phyloP scores from a whole-genome alignment of 805 yeast species.

The Starmera caribaea region DNA sequence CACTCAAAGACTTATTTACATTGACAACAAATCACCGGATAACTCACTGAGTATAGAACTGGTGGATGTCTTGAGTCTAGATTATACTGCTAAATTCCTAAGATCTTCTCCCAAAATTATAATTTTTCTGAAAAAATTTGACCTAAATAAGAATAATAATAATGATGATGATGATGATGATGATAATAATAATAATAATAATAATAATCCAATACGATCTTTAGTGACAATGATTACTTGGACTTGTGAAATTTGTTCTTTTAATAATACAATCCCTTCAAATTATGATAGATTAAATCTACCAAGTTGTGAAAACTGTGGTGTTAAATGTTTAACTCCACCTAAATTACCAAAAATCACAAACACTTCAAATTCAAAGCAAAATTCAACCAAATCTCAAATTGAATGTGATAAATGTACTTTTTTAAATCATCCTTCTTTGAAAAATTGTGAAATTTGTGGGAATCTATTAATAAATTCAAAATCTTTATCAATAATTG shows the following conservation, averaged over 20 bases:
- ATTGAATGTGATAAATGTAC: conserved; percentile 53
- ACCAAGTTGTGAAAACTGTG: conserved; percentile 54
- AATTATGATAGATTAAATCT: conserved; percentile 19
- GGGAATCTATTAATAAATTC: conserved; percentile 41
- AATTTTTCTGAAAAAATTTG: conserved; percentile 22
- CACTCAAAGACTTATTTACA: conserved; percentile 58
- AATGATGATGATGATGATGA: too few species aligned
- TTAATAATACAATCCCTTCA: conserved; percentile 37
- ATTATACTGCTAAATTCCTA: conserved; percentile 46
- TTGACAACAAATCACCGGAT: conserved; percentile 36
- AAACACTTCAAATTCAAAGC: neutral
- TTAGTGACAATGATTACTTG: conserved; percentile 29
- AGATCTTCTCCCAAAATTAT: conserved; percentile 75
- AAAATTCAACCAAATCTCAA: neutral
- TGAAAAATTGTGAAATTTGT: conserved; percentile 79
- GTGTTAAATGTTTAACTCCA: conserved; percentile 36
- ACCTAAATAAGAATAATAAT: conserved; percentile 3
- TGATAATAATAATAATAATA: too few species aligned
- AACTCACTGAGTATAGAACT: conserved; percentile 41
- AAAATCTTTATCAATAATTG: conserved; percentile 16
- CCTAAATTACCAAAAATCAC: conserved; percentile 24
- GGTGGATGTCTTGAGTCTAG: conserved; percentile 28
- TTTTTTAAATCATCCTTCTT: conserved; percentile 72
- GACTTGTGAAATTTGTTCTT: conserved; percentile 89
- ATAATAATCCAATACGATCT: neutral